A percentile compares a stretch with the other conserved stretches of the same genome.
Evolutionary conservation across 2,329 filamentous ascomycete species (phyloP).

Genomic region (Claviceps arundinis): DNA sequence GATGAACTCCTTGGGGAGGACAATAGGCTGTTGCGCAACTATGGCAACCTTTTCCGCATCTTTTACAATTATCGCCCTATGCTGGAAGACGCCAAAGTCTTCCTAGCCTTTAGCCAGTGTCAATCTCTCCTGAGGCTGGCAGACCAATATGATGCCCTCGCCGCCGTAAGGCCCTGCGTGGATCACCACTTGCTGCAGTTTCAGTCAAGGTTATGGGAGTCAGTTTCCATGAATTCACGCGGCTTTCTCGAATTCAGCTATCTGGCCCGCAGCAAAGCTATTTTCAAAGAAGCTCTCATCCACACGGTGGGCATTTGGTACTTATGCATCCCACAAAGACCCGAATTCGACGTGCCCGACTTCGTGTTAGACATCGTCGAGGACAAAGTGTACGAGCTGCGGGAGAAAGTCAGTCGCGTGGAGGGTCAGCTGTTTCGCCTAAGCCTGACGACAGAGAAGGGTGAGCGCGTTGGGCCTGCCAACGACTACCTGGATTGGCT

Average conservation of each 20-base stretch:
- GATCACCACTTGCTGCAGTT: conserved; percentile 92
- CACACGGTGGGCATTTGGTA: conserved; percentile 96
- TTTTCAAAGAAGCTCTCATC: conserved; percentile 77
- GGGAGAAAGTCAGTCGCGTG: conserved; percentile 65
- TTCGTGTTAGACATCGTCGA: conserved; percentile 79
- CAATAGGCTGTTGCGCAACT: conserved; percentile 73
- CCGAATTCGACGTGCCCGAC: conserved; percentile 60
- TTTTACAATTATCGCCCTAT: conserved; percentile 87
- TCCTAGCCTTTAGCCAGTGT: conserved; percentile 84
- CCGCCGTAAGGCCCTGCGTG: conserved; percentile 76
- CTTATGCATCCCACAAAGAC: conserved; percentile 56
- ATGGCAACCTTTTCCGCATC: conserved; percentile 88
- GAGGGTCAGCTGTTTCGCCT: conserved; percentile 75
- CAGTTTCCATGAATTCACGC: conserved; percentile 91
- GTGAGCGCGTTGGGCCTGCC: conserved; percentile 68
- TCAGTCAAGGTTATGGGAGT: conserved; percentile 81
- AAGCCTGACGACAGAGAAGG: conserved; percentile 61
- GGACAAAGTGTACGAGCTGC: conserved; percentile 86
- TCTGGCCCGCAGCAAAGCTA: conserved; percentile 68
- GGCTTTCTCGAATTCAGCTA: conserved; percentile 71
- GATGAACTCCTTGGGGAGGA: conserved; percentile 20
- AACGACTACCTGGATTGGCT: conserved; percentile 85
- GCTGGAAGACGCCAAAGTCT: conserved; percentile 77
- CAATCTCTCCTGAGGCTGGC: conserved; percentile 81
- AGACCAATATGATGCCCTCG: conserved; percentile 87